Conservation (phyloP, 148 eudicot genomes). For the Diospyros kaki region DNA sequence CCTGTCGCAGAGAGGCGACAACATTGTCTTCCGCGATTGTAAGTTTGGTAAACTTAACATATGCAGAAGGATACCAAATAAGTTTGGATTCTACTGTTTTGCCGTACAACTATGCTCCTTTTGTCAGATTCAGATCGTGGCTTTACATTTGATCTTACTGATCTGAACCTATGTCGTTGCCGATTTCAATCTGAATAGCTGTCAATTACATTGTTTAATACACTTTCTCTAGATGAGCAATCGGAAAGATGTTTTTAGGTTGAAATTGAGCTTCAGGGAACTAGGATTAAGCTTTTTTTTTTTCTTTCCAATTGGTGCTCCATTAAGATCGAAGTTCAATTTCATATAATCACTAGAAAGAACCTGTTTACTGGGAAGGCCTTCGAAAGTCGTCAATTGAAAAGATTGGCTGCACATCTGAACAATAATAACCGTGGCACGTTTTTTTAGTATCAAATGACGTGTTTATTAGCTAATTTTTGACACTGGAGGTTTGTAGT, state of each 20-base stretch:
- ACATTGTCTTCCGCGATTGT: conserved; percentile 94
- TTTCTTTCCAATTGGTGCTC: not conserved
- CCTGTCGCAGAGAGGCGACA: conserved; percentile 89
- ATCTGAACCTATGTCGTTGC: not conserved
- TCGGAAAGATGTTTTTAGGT: too few relatives aligned
- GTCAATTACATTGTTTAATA: too few relatives aligned
- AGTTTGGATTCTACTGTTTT: not conserved
- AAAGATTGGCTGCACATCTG: not conserved
- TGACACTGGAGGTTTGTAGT: too few relatives aligned
- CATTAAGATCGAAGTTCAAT: not conserved
- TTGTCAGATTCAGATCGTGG: not conserved
- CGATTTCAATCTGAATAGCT: not conserved
- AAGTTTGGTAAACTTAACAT: conserved; percentile 4
- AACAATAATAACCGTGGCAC: too few relatives aligned
- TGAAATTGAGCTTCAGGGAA: too few relatives aligned
- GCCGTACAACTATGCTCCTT: not conserved
- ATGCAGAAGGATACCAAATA: too few relatives aligned
- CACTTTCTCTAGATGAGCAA: too few relatives aligned
- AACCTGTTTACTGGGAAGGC: not conserved
- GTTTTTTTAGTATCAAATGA: too few relatives aligned
- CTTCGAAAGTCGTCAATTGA: too few relatives aligned
- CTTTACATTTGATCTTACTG: not conserved
- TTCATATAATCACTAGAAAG: not conserved
- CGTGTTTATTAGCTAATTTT: too few relatives aligned
- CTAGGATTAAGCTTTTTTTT: too few relatives aligned